Evolutionary conservation across 106 monocot genomes (phyloP), one percentile per base, ranked within the genome.

Genomic region (Phalaenopsis aphrodite): DNA sequence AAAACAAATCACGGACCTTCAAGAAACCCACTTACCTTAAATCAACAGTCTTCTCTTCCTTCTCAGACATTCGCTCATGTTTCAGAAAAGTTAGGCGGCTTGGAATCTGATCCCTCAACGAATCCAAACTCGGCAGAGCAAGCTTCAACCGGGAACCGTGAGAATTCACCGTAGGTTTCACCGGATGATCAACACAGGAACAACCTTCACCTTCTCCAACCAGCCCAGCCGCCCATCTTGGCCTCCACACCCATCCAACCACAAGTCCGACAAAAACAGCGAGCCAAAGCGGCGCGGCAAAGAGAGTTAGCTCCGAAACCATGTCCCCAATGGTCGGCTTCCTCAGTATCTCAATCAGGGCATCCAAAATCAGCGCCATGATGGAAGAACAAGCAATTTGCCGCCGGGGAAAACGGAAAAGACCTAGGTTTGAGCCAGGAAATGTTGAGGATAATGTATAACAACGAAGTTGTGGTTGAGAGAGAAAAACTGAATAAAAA

Each of bases 241-340:
- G 94, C 72, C 80, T 81, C 94, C 94, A 95, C 12, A 82, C 81
- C 94, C 94, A 95, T 3, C 92, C 94, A 17, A 92, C 85, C 15
- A 95, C 42, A 41, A 95, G 86, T 23, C 94, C 94, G 19, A 90
- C 56, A 56, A 88, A 55, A 19, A 88, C 82, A 1, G 92, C 92
- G 19, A 79, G 18, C 90, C 94, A 95, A 16, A 95, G 52, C 4
- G 92, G 94, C 72, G 80, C 86, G 45, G 82, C 85, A 80, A 95
- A 80, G 75, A 88, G 68, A 68, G 78, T 19, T 56, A 95, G 88
- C 84, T 95, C 94, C 36, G 80, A 67, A 30, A 82, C 52, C 2
- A 88, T 81, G 68, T 78, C 88, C 39, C 72, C 79, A 9, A 82
- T 48, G 18, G 85, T 84, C 52, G 92, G 94, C 71, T 83, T 85